Evolutionary conservation across 352 stramenopile species (phyloP), one percentile per base, ranked within the genome.

Genomic region (Hyaloperonospora brassicae): DNA sequence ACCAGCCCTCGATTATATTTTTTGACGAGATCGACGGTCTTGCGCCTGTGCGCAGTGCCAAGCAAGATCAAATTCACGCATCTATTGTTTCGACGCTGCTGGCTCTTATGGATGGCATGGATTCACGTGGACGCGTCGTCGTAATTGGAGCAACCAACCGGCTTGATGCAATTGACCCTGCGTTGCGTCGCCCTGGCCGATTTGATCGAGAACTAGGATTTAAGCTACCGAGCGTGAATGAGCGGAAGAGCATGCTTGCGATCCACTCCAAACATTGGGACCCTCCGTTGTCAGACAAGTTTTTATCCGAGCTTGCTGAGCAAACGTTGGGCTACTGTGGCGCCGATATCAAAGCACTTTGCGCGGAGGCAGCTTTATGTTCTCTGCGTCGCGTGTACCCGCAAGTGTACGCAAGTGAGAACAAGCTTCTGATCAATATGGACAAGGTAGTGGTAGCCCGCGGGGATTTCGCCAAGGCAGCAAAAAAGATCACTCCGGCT

Each of bases 61-160:
- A 97, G 35, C 90, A 97, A 59, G 88, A 97, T 57, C 89, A 97
- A 58, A 97, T 97, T 50, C 89, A 97, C 60, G 85, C 85, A 4
- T 95, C 84, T 1, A 96, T 97, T 34, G 87, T 97, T 24, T 97
- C 89, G 4, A 97, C 90, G 2, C 61, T 97, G 53, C 64, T 97
- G 13, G 90, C 89, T 24, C 66, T 97, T 17, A 97, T 97, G 89
- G 90, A 97, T 47, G 90, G 90, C 5, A 85, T 94, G 63, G 79
- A 92, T 52, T 72, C 72, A 0, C 79, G 84, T 14, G 81, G 79
- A 45, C 91, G 93, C 25, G 95, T 99, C 1, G 79, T 99, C 23
- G 95, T 99, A n/a, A 92, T 99, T 52, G 97, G 87, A 13, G 97
- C 97, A 5, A 99, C 97, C 0, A 99, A 99, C 61, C 81, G 96